Evolutionary conservation across 257 asterid species (phyloP).

Genomic region (Cordia subcordata): DNA sequence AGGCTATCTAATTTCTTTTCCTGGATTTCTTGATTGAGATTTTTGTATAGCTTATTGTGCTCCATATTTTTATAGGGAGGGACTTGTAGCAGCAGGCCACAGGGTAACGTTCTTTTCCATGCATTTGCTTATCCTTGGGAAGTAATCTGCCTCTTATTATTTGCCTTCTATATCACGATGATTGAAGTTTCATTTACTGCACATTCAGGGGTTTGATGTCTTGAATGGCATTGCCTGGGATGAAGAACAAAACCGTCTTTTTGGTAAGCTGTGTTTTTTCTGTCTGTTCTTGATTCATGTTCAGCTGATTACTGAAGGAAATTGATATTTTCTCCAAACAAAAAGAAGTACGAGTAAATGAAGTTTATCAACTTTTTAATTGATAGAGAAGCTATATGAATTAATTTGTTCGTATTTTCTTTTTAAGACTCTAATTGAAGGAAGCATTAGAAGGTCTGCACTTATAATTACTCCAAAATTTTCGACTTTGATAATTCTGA

Average conservation of each 20-base stretch:
- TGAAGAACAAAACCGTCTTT: constrained; percentile 44
- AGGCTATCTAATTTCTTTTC: background rate
- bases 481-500: background rate
- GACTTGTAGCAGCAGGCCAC: constrained; percentile 42
- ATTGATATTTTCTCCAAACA: background rate
- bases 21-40: background rate
- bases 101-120: constrained; percentile 34
- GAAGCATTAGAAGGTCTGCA: background rate
- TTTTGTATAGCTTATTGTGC: constrained; percentile 13
- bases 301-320: background rate
- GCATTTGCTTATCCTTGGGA: background rate
- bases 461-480: background rate
- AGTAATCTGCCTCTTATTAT: constrained; percentile 1
- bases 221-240: constrained; percentile 98
- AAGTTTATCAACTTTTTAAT: no score
- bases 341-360: background rate
- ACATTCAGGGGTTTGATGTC: constrained; percentile 67
- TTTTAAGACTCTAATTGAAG: no score
- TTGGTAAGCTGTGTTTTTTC: constrained; percentile 38
- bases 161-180: background rate
- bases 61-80: constrained; percentile 37
- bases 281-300: background rate
- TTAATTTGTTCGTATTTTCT: no score
- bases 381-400: no score
- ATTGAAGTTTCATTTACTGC: constrained; percentile 1